Percentiles rank a stretch among this genome's conserved stretches.
Evolutionary conservation across 345 rosid species (phyloP).

Genomic region (Cardiospermum halicacabum): DNA sequence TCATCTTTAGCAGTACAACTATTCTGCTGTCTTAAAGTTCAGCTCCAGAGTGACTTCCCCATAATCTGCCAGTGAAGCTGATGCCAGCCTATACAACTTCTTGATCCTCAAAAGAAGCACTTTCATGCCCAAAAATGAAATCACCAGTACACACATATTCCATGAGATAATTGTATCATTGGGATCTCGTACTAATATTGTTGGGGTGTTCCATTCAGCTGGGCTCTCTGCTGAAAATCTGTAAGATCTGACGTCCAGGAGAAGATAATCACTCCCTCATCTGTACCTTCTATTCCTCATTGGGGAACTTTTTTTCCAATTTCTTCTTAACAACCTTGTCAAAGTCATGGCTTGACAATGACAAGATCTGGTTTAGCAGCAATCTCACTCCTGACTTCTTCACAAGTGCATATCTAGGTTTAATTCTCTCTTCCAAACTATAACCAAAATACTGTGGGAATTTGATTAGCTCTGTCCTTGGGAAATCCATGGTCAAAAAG

Average conservation of each 20-base stretch:
- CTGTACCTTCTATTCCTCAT: conserved; percentile 3
- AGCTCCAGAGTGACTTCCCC: background rate
- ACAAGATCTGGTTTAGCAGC: conserved; percentile 69
- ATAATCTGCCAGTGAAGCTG: background rate
- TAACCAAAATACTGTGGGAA: conserved; percentile 92
- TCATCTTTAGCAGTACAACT: background rate
- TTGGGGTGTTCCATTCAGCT: background rate
- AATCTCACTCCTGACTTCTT: conserved; percentile 55
- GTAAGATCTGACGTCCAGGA: background rate
- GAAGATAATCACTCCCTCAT: conserved; percentile 1
- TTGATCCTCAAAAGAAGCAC: background rate
- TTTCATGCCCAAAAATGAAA: background rate
- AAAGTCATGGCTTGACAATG: conserved; percentile 50
- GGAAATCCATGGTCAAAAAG: conserved; percentile 80
- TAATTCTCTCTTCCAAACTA: conserved; percentile 76
- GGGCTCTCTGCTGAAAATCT: background rate
- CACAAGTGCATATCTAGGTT: conserved; percentile 69
- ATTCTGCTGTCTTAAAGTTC: background rate
- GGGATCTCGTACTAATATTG: background rate
- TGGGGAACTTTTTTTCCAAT: conserved; percentile 36
- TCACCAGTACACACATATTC: background rate
- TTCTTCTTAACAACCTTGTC: conserved; percentile 61
- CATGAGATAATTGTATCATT: background rate
- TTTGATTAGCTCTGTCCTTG: conserved; percentile 67
- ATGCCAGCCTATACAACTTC: background rate